These are phyloP conservation scores for Paracorniculantispora psalliotae DNA, from an alignment of 2,329 filamentous ascomycete genomes.

Conservation along the genomic window DNA sequence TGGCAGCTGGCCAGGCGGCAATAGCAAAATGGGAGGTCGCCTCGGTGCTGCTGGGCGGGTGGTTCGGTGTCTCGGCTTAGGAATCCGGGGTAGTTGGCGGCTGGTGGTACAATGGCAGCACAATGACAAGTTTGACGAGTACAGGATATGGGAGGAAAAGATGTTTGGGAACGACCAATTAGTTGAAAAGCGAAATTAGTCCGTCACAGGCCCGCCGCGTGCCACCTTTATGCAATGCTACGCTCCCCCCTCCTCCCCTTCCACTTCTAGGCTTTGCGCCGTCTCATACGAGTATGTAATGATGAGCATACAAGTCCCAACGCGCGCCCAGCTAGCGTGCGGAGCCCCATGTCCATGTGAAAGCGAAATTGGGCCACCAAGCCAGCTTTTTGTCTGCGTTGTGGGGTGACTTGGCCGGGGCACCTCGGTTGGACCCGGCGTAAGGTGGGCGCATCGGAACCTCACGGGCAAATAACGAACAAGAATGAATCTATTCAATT, in stretches of 20 bases:
- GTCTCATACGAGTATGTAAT: conserved; percentile 7
- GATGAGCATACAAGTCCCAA: conserved; percentile 10
- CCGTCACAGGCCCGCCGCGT: not conserved
- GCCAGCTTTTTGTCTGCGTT: conserved; percentile 2
- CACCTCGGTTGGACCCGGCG: conserved; percentile 16
- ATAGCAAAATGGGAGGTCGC: not conserved
- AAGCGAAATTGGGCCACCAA: not conserved
- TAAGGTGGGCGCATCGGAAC: conserved; percentile 7
- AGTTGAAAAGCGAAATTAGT: not conserved
- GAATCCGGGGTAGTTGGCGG: not conserved
- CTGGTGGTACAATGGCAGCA: no score
- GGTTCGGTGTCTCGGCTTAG: not conserved
- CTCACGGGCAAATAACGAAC: conserved; percentile 4
- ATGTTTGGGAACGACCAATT: no score
- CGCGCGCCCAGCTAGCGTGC: conserved; percentile 9
- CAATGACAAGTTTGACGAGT: no score
- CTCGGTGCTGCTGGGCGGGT: not conserved
- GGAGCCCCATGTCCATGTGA: conserved; percentile 13
- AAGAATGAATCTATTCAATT: not conserved
- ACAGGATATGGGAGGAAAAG: not conserved
- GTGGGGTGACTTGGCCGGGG: conserved; percentile 8
- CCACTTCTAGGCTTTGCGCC: not conserved
- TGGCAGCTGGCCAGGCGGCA: not conserved
- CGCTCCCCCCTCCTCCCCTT: not conserved
- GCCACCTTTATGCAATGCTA: not conserved